Conservation (phyloP, 2,329 filamentous ascomycete species). For the Pseudocercospora vitis region DNA sequence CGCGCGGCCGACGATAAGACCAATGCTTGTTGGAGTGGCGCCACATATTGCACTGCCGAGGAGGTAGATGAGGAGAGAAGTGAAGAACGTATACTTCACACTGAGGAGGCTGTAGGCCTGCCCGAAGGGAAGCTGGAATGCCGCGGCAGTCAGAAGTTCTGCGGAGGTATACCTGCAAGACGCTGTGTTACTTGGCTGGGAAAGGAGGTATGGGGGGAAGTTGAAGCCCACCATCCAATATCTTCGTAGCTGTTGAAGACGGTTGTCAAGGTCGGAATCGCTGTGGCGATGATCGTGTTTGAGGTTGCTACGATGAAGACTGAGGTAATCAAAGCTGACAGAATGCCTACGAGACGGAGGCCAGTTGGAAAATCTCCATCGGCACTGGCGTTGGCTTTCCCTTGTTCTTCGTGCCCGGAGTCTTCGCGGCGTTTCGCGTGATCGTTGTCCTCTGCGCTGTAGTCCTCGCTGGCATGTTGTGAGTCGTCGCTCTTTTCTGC, state of each 20-base stretch:
- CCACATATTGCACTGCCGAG: conserved; percentile 54
- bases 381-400: too few relatives aligned
- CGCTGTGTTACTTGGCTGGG: too few relatives aligned
- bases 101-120: conserved; percentile 44
- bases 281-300: conserved; percentile 19
- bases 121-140: conserved; percentile 46
- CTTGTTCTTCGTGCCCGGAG: too few relatives aligned
- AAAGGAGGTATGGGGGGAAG: too few relatives aligned
- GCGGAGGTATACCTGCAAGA: conserved; percentile 52
- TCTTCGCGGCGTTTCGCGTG: too few relatives aligned
- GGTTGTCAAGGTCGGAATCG: conserved; percentile 45
- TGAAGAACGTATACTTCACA: conserved; percentile 46
- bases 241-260: conserved; percentile 44
- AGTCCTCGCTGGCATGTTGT: too few relatives aligned
- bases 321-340: too few relatives aligned
- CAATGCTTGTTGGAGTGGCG: conserved; percentile 47
- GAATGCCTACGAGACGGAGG: too few relatives aligned
- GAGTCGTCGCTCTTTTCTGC: too few relatives aligned
- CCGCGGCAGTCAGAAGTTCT: conserved; percentile 46
- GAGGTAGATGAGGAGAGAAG: conserved; percentile 44
- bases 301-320: conserved; percentile 7
- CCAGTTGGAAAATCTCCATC: too few relatives aligned
- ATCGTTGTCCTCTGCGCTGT: too few relatives aligned
- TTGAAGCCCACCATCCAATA: conserved; percentile 44
- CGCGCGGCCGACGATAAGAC: conserved; percentile 54